phyloP scores from a whole-genome alignment of 371 early-diverging fungal genomes.

The Gilbertella persicaria region DNA sequence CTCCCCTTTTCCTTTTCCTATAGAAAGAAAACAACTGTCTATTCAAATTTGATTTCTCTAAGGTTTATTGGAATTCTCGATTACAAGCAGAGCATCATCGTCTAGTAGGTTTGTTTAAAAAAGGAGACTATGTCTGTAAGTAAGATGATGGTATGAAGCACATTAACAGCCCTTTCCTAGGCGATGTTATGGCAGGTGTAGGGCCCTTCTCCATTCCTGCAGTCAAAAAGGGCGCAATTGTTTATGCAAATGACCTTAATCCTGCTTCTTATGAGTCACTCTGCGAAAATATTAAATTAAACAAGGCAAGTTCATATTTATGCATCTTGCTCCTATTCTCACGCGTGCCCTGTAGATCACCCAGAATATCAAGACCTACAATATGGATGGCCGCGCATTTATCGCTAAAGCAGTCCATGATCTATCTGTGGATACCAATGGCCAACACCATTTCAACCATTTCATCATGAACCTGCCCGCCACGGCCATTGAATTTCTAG shows the following conservation, averaged over 20 bases:
- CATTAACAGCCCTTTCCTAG: conserved; percentile 32
- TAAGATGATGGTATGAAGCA: not conserved
- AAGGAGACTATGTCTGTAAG: conserved; percentile 74
- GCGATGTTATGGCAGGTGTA: conserved; percentile 98
- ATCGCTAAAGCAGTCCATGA: conserved; percentile 71
- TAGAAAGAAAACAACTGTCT: conserved; percentile 90
- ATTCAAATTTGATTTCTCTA: conserved; percentile 95
- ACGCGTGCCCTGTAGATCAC: conserved; percentile 23
- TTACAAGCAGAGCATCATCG: conserved; percentile 95
- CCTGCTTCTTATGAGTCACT: conserved; percentile 87
- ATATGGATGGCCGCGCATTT: conserved; percentile 93
- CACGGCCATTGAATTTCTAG: conserved; percentile 93
- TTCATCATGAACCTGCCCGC: conserved; percentile 98
- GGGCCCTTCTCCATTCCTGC: conserved; percentile 99
- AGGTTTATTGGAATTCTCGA: conserved; percentile 99
- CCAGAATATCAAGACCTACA: conserved; percentile 72
- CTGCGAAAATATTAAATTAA: conserved; percentile 75
- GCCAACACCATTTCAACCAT: conserved; percentile 79
- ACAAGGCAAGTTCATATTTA: conserved; percentile 89
- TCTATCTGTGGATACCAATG: conserved; percentile 38
- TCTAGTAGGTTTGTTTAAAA: conserved; percentile 75
- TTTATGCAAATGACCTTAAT: conserved; percentile 98
- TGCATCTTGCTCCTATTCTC: no score
- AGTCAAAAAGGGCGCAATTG: conserved; percentile 79
- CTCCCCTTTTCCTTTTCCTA: not conserved